Conservation (phyloP, 805 yeast genomes). For the Ogataea kodamae region DNA sequence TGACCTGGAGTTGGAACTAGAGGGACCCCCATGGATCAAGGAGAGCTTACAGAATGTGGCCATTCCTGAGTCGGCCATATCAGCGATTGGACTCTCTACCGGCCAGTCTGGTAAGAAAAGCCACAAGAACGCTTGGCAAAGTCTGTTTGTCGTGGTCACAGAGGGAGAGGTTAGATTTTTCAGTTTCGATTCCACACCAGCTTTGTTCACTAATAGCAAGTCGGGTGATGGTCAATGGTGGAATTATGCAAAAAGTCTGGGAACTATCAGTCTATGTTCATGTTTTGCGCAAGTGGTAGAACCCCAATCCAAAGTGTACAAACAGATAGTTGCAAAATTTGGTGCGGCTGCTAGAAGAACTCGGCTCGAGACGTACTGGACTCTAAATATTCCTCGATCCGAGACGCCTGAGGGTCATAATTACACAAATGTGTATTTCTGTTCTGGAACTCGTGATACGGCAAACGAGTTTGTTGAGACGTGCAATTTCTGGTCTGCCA, state of each 20-base stretch:
- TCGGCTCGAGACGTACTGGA: slow-evolving; percentile 46
- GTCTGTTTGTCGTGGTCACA: slow-evolving; percentile 62
- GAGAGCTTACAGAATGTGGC: slow-evolving; percentile 57
- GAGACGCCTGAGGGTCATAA: slow-evolving; percentile 27
- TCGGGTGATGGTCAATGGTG: slow-evolving; percentile 64
- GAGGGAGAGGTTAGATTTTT: slow-evolving; percentile 62
- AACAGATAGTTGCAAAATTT: slow-evolving; percentile 13
- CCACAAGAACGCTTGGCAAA: slow-evolving; percentile 36
- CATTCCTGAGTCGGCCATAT: slow-evolving; percentile 12
- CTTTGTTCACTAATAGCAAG: slow-evolving; percentile 7
- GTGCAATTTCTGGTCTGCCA: slow-evolving; percentile 88
- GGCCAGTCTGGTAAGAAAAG: slow-evolving; percentile 3
- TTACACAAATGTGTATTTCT: slow-evolving; percentile 49
- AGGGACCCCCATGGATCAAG: slow-evolving; percentile 76
- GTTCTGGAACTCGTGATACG: slow-evolving; percentile 61
- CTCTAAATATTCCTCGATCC: slow-evolving; percentile 50
- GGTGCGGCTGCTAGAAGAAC: slow-evolving; percentile 29
- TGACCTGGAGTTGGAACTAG: slow-evolving; percentile 59
- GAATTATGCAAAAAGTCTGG: slow-evolving; percentile 56
- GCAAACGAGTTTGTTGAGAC: slow-evolving; percentile 71
- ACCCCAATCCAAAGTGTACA: slow-evolving; percentile 27
- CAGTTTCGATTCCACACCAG: slow-evolving; percentile 40
- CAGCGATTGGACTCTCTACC: neutral
- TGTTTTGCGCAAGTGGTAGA: slow-evolving; percentile 46
- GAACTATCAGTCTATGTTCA: slow-evolving; percentile 49